Conservation (phyloP, 1,139 yeast genomes). For the Kodamaea alishanica region DNA sequence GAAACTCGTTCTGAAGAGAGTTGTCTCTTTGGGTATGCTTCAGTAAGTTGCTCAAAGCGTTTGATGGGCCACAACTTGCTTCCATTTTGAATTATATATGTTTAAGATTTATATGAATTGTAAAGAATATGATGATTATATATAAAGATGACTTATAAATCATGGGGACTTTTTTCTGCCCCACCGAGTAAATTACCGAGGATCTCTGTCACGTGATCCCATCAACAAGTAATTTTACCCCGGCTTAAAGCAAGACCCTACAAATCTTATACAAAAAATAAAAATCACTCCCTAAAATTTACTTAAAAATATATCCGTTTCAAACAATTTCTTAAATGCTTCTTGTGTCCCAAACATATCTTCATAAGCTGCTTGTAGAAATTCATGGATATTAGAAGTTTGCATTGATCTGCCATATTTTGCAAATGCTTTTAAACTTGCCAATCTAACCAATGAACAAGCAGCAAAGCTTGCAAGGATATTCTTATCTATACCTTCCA, state of each 20-base stretch:
- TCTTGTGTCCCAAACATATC: constrained; percentile 39
- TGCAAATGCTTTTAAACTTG: constrained; percentile 63
- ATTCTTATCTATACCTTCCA: constrained; percentile 36
- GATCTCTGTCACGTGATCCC: no score
- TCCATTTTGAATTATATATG: constrained; percentile 14
- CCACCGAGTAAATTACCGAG: background rate
- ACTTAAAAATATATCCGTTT: no score
- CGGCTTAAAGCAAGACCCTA: no score
- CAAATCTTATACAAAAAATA: no score
- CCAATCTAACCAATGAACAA: constrained; percentile 59
- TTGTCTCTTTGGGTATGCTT: constrained; percentile 25
- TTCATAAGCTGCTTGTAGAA: constrained; percentile 61
- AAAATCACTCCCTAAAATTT: no score
- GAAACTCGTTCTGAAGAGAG: constrained; percentile 21
- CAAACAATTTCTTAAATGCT: no score
- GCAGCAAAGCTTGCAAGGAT: constrained; percentile 76
- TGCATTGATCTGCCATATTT: constrained; percentile 75
- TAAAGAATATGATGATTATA: background rate
- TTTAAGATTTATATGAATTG: background rate
- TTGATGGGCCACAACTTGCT: constrained; percentile 25
- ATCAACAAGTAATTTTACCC: no score
- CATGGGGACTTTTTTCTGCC: background rate
- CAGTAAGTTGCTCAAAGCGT: constrained; percentile 21
- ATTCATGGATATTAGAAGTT: constrained; percentile 73
- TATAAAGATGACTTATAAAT: background rate